Evolutionary conservation across 371 early-diverging fungal species (phyloP).

Genomic region (Blastocladiella emersonii): DNA sequence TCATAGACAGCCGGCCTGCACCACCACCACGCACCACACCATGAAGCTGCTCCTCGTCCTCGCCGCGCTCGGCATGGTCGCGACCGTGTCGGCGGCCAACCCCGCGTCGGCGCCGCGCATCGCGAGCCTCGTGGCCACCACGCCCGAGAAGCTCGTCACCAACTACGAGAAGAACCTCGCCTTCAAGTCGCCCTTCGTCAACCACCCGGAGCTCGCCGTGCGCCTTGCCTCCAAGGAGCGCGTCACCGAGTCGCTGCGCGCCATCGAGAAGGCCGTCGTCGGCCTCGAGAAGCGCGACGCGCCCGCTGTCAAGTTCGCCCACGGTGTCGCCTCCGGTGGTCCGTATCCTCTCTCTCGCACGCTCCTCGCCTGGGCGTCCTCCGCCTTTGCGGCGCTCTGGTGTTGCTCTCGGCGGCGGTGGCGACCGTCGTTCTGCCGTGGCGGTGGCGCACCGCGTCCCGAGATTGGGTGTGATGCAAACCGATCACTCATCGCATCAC

Average conservation of each 20-base stretch:
- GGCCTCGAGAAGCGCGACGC: neutral
- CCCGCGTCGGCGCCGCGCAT: neutral
- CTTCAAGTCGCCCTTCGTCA: neutral
- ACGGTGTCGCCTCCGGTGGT: neutral
- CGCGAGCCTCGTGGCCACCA: neutral
- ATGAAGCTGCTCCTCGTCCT: too few species aligned
- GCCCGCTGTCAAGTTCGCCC: neutral
- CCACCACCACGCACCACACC: too few species aligned
- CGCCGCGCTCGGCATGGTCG: too few species aligned
- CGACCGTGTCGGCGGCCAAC: neutral
- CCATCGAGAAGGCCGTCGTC: neutral
- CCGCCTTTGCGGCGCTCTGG: too few species aligned
- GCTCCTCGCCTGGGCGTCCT: too few species aligned
- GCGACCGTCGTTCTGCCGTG: too few species aligned
- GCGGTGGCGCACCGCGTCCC: too few species aligned
- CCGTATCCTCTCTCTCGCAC: neutral
- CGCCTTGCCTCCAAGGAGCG: neutral
- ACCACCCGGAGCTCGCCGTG: neutral
- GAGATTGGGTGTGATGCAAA: too few species aligned
- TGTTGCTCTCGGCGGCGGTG: too few species aligned
- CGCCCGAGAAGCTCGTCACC: neutral
- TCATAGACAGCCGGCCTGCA: too few species aligned
- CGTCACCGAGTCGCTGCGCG: neutral
- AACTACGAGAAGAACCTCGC: neutral
- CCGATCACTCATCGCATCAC: too few species aligned